These are phyloP conservation scores for Chytridiales sp. DNA, from an alignment of 371 early-diverging fungal species.

Conservation along the genomic window DNA sequence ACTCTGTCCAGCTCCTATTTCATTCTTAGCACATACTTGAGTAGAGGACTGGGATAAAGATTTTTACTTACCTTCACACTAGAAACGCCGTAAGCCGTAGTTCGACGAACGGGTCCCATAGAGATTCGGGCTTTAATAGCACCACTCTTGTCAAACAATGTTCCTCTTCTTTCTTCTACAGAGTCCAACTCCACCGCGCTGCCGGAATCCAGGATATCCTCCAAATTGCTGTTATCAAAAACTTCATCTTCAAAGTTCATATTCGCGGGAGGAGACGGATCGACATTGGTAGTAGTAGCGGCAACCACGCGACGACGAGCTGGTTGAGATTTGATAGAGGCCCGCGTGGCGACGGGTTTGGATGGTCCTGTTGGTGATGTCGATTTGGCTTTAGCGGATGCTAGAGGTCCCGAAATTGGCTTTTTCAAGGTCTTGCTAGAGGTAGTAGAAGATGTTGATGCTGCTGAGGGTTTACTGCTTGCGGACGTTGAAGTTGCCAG, in stretches of 20 bases:
- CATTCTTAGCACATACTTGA: background rate
- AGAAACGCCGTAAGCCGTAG: background rate
- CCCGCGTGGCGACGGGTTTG: no score
- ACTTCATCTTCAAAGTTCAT: background rate
- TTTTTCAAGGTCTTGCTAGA: no score
- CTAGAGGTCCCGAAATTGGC: no score
- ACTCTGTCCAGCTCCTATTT: background rate
- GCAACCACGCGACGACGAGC: no score
- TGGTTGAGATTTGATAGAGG: no score
- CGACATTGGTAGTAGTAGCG: no score
- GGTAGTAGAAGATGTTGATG: no score
- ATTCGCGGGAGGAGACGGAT: no score
- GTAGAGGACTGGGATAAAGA: background rate
- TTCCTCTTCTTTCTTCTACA: background rate
- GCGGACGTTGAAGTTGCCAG: no score
- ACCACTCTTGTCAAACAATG: background rate
- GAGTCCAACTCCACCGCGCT: constrained; percentile 2
- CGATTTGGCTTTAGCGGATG: no score
- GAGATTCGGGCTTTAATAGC: background rate
- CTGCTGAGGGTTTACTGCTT: no score
- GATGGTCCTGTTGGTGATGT: no score
- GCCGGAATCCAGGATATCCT: background rate
- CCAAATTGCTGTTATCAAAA: constrained; percentile 1
- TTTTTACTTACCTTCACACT: background rate
- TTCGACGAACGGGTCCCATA: background rate